A percentile compares a stretch with the other conserved stretches of the same genome.
Evolutionary conservation across 176 grass and related monocot genomes (phyloP).

Genomic region (Guadua angustifolia): DNA sequence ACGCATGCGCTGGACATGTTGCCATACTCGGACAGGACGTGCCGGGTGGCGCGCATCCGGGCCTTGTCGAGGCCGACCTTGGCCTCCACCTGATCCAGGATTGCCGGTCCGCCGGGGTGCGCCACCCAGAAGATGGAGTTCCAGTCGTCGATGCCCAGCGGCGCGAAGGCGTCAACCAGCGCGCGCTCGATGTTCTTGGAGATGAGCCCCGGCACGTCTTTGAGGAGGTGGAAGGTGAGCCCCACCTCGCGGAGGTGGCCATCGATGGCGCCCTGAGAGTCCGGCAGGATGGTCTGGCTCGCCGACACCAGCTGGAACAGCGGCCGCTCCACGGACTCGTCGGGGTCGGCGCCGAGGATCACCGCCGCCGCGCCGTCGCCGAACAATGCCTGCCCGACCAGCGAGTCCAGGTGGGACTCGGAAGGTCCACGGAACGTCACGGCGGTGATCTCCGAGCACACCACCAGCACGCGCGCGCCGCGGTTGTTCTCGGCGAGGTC

Average conservation of each 20-base stretch:
- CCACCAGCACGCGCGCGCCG: slow-evolving; percentile 69
- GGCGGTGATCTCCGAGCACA: slow-evolving; percentile 93
- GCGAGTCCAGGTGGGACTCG: slow-evolving; percentile 80
- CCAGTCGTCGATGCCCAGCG: slow-evolving; percentile 73
- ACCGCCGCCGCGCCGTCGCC: slow-evolving; percentile 74
- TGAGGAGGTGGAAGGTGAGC: slow-evolving; percentile 86
- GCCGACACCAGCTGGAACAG: slow-evolving; percentile 85
- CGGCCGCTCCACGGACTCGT: slow-evolving; percentile 53
- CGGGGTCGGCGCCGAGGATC: slow-evolving; percentile 75
- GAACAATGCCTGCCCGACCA: slow-evolving; percentile 92
- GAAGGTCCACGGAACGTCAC: slow-evolving; percentile 82
- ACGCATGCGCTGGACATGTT: slow-evolving; percentile 97
- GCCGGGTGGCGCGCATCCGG: slow-evolving; percentile 67
- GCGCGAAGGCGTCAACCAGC: slow-evolving; percentile 67
- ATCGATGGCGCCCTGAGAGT: slow-evolving; percentile 91
- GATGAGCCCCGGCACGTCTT: slow-evolving; percentile 87
- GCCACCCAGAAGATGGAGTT: slow-evolving; percentile 95
- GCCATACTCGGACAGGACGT: slow-evolving; percentile 73
- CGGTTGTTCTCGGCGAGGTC: slow-evolving; percentile 97
- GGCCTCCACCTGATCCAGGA: slow-evolving; percentile 86
- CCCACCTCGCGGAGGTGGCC: slow-evolving; percentile 83
- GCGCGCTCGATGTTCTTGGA: slow-evolving; percentile 88
- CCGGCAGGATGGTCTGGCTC: slow-evolving; percentile 78
- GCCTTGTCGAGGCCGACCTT: slow-evolving; percentile 68
- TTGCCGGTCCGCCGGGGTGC: slow-evolving; percentile 79